Evolutionary conservation across 1,139 yeast species (phyloP).

Genomic region (Keqinozyma sinolaborantium): DNA sequence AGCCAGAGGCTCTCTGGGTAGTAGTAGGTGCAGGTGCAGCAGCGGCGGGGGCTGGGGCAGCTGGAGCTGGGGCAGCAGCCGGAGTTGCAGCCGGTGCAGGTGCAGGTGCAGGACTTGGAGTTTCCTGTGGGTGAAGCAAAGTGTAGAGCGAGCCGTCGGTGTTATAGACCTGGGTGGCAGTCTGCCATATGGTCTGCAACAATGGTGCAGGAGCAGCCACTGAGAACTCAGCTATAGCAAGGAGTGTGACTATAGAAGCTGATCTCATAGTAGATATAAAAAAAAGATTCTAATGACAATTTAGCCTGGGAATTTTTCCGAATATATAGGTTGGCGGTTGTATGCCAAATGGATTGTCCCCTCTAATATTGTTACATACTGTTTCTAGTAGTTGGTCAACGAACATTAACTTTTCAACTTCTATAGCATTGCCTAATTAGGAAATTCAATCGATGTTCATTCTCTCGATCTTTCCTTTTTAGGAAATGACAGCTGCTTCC

Average conservation of each 20-base stretch:
- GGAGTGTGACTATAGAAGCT: slow-evolving; percentile 2
- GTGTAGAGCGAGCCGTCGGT: slow-evolving; percentile 13
- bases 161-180: slow-evolving; percentile 17
- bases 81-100: slow-evolving; percentile 5
- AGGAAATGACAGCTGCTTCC: background rate
- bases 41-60: slow-evolving; percentile 9
- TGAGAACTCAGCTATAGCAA: slow-evolving; percentile 5
- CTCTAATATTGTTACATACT: no score
- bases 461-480: background rate
- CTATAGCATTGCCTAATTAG: slow-evolving; percentile 12
- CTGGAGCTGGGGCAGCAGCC: slow-evolving; percentile 5
- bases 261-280: slow-evolving; percentile 4
- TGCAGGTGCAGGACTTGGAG: slow-evolving; percentile 10
- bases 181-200: slow-evolving; percentile 22
- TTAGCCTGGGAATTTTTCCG: no score
- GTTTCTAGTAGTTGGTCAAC: no score
- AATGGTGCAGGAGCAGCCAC: slow-evolving; percentile 27
- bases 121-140: slow-evolving; percentile 7
- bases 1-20: slow-evolving; percentile 5
- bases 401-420: no score
- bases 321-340: no score
- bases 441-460: slow-evolving; percentile 9
- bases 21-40: slow-evolving; percentile 5
- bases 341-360: no score
- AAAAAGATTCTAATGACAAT: no score